Evolutionary conservation across 805 yeast genomes (phyloP).

Genomic region (Isabelozyma rhagii): DNA sequence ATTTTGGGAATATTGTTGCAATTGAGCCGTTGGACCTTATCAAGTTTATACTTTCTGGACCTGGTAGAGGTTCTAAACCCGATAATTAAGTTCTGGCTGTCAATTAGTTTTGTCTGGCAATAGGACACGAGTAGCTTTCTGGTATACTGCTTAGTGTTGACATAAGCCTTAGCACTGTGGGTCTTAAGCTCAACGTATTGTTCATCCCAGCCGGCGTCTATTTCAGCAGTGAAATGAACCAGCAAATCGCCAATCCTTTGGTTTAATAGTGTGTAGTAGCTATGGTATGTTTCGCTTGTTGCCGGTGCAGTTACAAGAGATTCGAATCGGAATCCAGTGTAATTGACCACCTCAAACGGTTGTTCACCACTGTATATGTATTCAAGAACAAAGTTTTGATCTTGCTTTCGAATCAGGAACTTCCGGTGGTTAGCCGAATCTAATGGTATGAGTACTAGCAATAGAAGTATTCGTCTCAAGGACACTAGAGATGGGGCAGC

Average conservation of each 20-base stretch:
- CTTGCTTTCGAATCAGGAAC: background rate
- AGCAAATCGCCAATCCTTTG: constrained; percentile 8
- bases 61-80: constrained; percentile 12
- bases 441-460: constrained; percentile 18
- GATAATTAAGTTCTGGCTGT: constrained; percentile 10
- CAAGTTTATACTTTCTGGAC: background rate
- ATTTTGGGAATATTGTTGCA: constrained; percentile 6
- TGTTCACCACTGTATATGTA: background rate
- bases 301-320: constrained; percentile 9
- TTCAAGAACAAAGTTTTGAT: background rate
- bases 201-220: constrained; percentile 13
- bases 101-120: constrained; percentile 16
- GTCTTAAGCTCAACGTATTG: constrained; percentile 23
- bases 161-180: constrained; percentile 6
- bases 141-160: constrained; percentile 1
- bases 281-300: background rate
- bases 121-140: constrained; percentile 11
- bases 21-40: background rate
- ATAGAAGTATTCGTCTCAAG: constrained; percentile 14
- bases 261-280: constrained; percentile 13
- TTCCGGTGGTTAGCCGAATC: constrained; percentile 1
- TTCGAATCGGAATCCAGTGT: constrained; percentile 23
- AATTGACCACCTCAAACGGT: constrained; percentile 7
- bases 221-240: constrained; percentile 18
- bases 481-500: background rate